Conservation (phyloP, 1,139 yeast genomes). For the Taiozyma sp. region DNA sequence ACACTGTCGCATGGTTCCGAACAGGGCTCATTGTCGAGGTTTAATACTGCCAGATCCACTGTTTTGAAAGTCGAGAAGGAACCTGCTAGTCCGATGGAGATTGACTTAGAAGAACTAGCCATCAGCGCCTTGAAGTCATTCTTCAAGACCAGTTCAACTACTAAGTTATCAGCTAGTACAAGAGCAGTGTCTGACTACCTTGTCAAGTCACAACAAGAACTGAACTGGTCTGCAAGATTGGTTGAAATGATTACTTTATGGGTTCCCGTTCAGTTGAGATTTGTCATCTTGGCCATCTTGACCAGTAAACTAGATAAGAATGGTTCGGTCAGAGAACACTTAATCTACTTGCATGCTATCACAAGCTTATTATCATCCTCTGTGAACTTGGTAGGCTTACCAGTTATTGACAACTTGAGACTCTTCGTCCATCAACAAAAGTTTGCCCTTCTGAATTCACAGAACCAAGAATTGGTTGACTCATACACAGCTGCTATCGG, state of each 20-base stretch:
- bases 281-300: conserved; percentile 50
- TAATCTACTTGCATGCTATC: conserved; percentile 48
- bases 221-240: conserved; percentile 51
- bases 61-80: conserved; percentile 1
- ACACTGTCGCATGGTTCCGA: conserved; percentile 18
- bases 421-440: conserved; percentile 59
- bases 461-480: conserved; percentile 15
- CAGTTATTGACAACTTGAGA: conserved; percentile 78
- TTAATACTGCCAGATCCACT: conserved; percentile 13
- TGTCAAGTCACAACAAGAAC: conserved; percentile 22
- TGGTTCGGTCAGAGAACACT: conserved; percentile 29
- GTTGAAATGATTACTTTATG: conserved; percentile 67
- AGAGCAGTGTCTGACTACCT: conserved; percentile 38
- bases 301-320: conserved; percentile 28
- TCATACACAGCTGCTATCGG: conserved; percentile 44
- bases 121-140: conserved; percentile 42
- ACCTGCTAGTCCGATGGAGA: conserved; percentile 10
- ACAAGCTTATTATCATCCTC: conserved; percentile 70
- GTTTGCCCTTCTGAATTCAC: conserved; percentile 16
- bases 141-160: conserved; percentile 47
- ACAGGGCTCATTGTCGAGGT: conserved; percentile 12
- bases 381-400: conserved; percentile 82
- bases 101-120: conserved; percentile 28
- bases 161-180: conserved; percentile 45
- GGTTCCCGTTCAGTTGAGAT: conserved; percentile 87